These are phyloP conservation scores for Nidula niveotomentosa DNA, from an alignment of 1,284 basidiomycete species.

Conservation along the genomic window DNA sequence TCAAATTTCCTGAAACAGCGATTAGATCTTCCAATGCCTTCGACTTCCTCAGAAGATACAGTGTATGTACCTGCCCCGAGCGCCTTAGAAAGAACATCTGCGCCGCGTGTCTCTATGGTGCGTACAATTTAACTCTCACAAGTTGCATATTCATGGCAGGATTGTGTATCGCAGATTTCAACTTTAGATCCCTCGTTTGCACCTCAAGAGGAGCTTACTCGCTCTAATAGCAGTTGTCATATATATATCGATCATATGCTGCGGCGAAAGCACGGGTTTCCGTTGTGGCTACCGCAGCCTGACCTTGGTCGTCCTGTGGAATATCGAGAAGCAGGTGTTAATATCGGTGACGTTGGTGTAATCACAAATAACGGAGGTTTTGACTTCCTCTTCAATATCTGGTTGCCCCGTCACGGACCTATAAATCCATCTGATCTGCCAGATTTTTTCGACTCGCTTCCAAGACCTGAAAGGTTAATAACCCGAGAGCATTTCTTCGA, in stretches of 20 bases:
- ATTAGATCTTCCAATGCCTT: too few relatives aligned
- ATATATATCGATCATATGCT: slow-evolving; percentile 1
- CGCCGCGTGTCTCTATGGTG: too few relatives aligned
- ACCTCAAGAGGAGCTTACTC: background rate
- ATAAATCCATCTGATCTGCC: slow-evolving; percentile 12
- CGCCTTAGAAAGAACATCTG: too few relatives aligned
- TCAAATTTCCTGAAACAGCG: too few relatives aligned
- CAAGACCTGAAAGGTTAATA: background rate
- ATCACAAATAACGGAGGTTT: slow-evolving; percentile 24
- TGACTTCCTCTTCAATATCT: slow-evolving; percentile 30
- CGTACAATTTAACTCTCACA: too few relatives aligned
- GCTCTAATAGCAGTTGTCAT: background rate
- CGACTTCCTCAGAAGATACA: too few relatives aligned
- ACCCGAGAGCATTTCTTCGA: slow-evolving; percentile 1
- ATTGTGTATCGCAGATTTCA: too few relatives aligned
- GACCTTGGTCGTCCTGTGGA: slow-evolving; percentile 12
- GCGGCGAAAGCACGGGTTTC: slow-evolving; percentile 19
- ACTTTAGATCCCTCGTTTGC: background rate
- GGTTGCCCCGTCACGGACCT: slow-evolving; percentile 12
- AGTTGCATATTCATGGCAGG: too few relatives aligned
- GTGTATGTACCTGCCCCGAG: too few relatives aligned
- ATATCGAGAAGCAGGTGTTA: slow-evolving; percentile 19
- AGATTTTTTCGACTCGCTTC: slow-evolving; percentile 5
- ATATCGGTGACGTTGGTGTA: slow-evolving; percentile 23
- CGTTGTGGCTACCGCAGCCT: slow-evolving; percentile 26